A percentile compares a stretch with the other conserved stretches of the same genome.
phyloP scores from a whole-genome alignment of 2,329 filamentous ascomycete species.

The Fusarium sp. region DNA sequence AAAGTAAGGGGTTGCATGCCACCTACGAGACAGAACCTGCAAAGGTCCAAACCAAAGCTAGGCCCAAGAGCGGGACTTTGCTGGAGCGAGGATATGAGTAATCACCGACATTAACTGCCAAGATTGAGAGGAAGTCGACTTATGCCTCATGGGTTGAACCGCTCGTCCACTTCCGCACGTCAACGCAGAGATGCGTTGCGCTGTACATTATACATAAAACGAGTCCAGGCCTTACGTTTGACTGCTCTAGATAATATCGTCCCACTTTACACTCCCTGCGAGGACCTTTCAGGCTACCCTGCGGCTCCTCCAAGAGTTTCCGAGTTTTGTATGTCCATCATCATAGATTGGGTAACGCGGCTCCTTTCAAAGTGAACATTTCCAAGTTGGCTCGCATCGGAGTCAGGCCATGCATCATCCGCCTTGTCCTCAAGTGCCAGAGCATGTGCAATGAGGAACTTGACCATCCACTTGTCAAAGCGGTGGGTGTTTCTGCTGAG shows the following conservation, averaged over 20 bases:
- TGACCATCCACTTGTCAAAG: slow-evolving; percentile 63
- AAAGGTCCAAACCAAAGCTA: background rate
- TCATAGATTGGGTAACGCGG: slow-evolving; percentile 37
- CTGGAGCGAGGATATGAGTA: background rate
- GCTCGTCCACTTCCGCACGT: background rate
- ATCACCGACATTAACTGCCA: background rate
- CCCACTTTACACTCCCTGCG: background rate
- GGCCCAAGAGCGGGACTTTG: background rate
- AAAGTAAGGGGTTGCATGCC: background rate
- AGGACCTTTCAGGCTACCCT: background rate
- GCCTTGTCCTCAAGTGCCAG: slow-evolving; percentile 46
- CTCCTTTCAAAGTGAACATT: slow-evolving; percentile 32
- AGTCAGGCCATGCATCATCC: slow-evolving; percentile 41
- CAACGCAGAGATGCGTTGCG: background rate
- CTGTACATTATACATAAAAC: background rate
- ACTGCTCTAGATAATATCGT: background rate
- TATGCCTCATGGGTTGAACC: background rate
- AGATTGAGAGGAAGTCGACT: background rate
- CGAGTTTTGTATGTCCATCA: slow-evolving; percentile 34
- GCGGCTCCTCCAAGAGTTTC: background rate
- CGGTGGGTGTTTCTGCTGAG: slow-evolving; percentile 45
- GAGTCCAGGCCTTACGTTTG: background rate
- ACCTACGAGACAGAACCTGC: background rate
- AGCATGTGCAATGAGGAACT: slow-evolving; percentile 53
- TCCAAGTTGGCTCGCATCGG: background rate